A percentile compares a stretch with the other conserved stretches of the same genome.
These are phyloP conservation scores for Fusarium sp. DNA, from an alignment of 2,329 filamentous ascomycete genomes.

Conservation along the genomic window DNA sequence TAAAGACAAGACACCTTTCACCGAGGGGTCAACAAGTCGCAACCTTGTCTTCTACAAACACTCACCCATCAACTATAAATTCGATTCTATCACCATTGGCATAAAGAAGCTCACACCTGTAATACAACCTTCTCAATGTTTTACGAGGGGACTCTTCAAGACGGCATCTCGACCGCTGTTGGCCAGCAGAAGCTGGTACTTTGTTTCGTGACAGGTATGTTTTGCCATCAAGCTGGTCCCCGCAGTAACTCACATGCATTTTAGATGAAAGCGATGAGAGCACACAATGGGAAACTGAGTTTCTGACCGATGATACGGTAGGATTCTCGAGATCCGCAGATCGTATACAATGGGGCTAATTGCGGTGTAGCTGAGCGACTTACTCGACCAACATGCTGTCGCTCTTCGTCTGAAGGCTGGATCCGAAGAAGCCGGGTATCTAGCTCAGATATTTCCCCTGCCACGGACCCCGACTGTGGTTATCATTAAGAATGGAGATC, in stretches of 20 bases:
- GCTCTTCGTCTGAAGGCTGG: constrained; percentile 77
- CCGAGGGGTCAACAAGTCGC: constrained; percentile 19
- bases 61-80: neutral
- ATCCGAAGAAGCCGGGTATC: constrained; percentile 83
- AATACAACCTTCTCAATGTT: constrained; percentile 70
- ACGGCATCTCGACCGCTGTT: constrained; percentile 82
- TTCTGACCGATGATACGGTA: constrained; percentile 70
- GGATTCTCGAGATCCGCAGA: constrained; percentile 17
- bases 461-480: constrained; percentile 82
- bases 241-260: constrained; percentile 31
- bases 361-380: constrained; percentile 62
- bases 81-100: neutral
- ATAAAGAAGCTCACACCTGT: neutral
- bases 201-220: constrained; percentile 84
- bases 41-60: constrained; percentile 6
- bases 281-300: constrained; percentile 78
- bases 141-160: constrained; percentile 82
- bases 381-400: constrained; percentile 74
- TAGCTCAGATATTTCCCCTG: constrained; percentile 87
- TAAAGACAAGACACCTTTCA: constrained; percentile 45
- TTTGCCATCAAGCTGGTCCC: constrained; percentile 18
- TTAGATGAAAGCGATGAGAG: constrained; percentile 72
- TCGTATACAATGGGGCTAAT: constrained; percentile 26
- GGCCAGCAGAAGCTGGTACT: constrained; percentile 81
- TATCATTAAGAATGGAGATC: constrained; percentile 81